Percentiles rank a stretch among this genome's conserved stretches.
phyloP scores from a whole-genome alignment of 176 grass and related monocot species.

The Carex littledalei region DNA sequence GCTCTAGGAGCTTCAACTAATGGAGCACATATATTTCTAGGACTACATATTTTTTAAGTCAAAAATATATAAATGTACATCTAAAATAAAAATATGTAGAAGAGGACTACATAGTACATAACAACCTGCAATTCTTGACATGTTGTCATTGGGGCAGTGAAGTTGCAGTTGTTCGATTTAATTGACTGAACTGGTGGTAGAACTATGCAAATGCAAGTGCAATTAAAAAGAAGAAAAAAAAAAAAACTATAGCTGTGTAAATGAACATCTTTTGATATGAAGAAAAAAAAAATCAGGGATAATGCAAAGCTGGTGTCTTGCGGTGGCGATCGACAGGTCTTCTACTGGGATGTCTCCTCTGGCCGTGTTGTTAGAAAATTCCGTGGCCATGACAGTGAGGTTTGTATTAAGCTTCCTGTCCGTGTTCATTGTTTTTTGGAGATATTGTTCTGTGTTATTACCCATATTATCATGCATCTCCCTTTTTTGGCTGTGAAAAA shows the following conservation, averaged over 20 bases:
- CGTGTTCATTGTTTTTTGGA: neutral
- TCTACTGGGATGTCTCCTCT: constrained; percentile 89
- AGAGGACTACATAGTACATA: neutral
- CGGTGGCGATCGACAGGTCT: constrained; percentile 77
- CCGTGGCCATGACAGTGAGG: constrained; percentile 93
- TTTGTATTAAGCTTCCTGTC: constrained; percentile 4
- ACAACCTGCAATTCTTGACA: neutral
- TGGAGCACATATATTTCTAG: neutral
- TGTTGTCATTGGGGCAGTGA: neutral
- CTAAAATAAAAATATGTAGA: no score
- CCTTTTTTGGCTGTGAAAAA: neutral
- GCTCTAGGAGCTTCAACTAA: neutral
- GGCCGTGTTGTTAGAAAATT: constrained; percentile 87
- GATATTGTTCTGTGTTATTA: neutral
- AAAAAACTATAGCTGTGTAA: neutral
- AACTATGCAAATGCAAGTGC: neutral
- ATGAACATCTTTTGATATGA: neutral
- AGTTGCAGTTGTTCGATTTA: neutral
- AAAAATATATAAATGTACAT: neutral
- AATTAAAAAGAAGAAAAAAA: neutral
- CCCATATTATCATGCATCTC: neutral
- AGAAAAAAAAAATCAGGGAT: constrained; percentile 35
- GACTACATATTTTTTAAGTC: neutral
- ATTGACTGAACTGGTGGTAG: neutral
- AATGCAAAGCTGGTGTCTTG: constrained; percentile 86